A percentile compares a stretch with the other conserved stretches of the same genome.
Evolutionary conservation across 139 green algal species (phyloP).

Genomic region (Chlamydomonas applanata): DNA sequence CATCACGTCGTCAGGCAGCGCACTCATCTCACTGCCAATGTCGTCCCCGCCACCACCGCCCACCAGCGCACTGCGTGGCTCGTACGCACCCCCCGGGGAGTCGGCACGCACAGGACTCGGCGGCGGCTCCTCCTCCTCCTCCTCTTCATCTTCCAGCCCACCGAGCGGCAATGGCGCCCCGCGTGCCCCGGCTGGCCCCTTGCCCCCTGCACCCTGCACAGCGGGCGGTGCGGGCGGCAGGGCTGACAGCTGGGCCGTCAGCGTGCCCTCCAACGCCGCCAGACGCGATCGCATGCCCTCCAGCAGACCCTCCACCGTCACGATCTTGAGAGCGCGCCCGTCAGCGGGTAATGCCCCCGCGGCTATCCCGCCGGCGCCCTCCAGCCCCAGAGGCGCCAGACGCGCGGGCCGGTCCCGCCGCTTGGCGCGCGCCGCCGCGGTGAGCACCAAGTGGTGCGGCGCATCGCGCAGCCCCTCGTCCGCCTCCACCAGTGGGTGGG

Average conservation of each 20-base stretch:
- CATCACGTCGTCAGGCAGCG: conserved; percentile 34
- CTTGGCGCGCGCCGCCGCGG: conserved; percentile 31
- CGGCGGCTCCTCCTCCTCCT: background rate
- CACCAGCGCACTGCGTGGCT: no score
- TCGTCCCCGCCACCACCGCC: background rate
- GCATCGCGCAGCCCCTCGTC: conserved; percentile 26
- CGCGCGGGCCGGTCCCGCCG: conserved; percentile 6
- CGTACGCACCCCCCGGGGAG: no score
- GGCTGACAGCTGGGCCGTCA: conserved; percentile 22
- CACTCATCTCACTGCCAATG: background rate
- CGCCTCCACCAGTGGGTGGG: conserved; percentile 44
- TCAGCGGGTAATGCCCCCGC: background rate
- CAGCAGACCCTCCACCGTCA: conserved; percentile 34
- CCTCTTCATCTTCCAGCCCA: conserved; percentile 8
- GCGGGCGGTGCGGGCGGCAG: conserved; percentile 11
- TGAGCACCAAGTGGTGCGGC: conserved; percentile 23
- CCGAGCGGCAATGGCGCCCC: background rate
- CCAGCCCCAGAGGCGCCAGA: background rate
- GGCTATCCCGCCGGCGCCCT: no score
- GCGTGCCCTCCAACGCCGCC: conserved; percentile 20
- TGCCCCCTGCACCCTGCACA: background rate
- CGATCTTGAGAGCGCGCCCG: conserved; percentile 3
- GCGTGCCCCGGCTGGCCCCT: background rate
- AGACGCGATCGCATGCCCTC: conserved; percentile 30
- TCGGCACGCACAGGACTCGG: no score